phyloP scores from a whole-genome alignment of 768 basidiomycete species.

The Saitozyma sp. region DNA sequence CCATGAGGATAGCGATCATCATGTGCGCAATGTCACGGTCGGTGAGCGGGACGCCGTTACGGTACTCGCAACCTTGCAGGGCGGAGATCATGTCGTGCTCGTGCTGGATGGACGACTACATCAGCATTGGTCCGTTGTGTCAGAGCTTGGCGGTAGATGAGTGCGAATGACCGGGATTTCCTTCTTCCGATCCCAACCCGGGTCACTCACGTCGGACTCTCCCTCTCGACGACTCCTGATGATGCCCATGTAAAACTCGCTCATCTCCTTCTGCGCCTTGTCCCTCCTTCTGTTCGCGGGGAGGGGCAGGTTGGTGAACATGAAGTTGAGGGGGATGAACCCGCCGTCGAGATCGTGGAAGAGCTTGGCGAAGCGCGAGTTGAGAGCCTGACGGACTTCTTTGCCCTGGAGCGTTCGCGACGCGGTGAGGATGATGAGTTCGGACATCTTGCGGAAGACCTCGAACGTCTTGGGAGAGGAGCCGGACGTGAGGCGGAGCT shows the following conservation, averaged over 20 bases:
- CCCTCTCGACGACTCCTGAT: slow-evolving; percentile 67
- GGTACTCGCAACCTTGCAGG: slow-evolving; percentile 78
- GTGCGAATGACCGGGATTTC: neutral
- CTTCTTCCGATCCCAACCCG: neutral
- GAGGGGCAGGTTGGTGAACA: slow-evolving; percentile 90
- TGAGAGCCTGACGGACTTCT: slow-evolving; percentile 75
- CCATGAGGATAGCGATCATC: slow-evolving; percentile 98
- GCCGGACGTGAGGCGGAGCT: slow-evolving; percentile 64
- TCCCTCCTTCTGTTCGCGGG: slow-evolving; percentile 87
- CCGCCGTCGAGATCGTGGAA: slow-evolving; percentile 91
- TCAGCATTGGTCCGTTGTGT: neutral
- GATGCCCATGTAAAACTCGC: slow-evolving; percentile 86
- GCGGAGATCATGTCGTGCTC: slow-evolving; percentile 92
- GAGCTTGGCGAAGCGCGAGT: slow-evolving; percentile 78
- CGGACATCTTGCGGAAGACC: slow-evolving; percentile 68
- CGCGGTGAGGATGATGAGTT: slow-evolving; percentile 93
- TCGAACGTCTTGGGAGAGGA: slow-evolving; percentile 57
- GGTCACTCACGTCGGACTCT: slow-evolving; percentile 54
- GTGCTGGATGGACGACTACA: slow-evolving; percentile 55
- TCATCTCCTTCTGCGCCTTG: slow-evolving; percentile 86
- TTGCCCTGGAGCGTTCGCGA: slow-evolving; percentile 88
- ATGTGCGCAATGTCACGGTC: slow-evolving; percentile 97
- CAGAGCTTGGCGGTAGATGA: neutral
- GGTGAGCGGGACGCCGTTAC: slow-evolving; percentile 69
- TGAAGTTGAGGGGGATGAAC: slow-evolving; percentile 91